phyloP scores from a whole-genome alignment of 1,284 basidiomycete genomes.

The Microbotryum lychnidis-dioicae region DNA sequence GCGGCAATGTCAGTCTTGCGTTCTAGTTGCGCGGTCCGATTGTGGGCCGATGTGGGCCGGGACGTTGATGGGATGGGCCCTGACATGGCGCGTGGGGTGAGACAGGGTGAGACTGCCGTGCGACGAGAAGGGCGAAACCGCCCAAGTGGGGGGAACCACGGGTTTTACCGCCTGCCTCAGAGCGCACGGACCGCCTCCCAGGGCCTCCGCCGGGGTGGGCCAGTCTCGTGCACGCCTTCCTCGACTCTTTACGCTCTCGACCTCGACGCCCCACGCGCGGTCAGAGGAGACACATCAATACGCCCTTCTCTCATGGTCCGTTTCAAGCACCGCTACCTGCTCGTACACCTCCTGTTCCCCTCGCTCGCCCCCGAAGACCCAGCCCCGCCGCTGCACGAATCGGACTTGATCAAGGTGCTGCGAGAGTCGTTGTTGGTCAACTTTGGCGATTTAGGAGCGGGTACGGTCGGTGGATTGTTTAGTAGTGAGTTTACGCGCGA shows the following conservation, averaged over 20 bases:
- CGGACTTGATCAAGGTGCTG: constrained; percentile 23
- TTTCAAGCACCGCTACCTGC: constrained; percentile 35
- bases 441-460: constrained; percentile 35
- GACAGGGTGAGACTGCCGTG: background rate
- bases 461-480: constrained; percentile 32
- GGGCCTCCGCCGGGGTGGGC: too few relatives aligned
- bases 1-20: background rate
- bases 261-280: background rate
- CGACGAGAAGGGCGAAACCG: background rate
- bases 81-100: background rate
- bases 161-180: background rate
- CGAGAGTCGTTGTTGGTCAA: constrained; percentile 31
- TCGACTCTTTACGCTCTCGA: background rate
- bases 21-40: background rate
- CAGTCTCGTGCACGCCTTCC: background rate
- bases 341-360: constrained; percentile 32
- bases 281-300: background rate
- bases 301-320: constrained; percentile 17
- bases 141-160: background rate
- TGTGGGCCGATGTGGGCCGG: background rate
- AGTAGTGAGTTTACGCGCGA: constrained; percentile 21
- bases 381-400: constrained; percentile 20
- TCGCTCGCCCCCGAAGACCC: constrained; percentile 3
- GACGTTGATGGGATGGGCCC: background rate
- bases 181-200: background rate